Base-by-base conservation (phyloP, 768 basidiomycete genomes). In the Russula lepida region DNA sequence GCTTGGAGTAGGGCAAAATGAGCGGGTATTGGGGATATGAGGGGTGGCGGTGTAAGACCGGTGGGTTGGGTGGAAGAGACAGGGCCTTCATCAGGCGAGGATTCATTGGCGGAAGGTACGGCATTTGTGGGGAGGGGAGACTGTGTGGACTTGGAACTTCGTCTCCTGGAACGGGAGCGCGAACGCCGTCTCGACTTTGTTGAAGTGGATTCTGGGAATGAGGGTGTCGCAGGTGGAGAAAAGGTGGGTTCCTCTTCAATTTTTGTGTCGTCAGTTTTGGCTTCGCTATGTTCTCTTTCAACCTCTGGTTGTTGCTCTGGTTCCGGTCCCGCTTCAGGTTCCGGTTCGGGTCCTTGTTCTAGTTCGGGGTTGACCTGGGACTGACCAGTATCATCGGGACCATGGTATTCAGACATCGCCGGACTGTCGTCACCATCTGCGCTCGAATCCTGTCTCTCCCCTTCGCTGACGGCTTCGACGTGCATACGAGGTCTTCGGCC, bases 401-500 rank as follows among this genome's bases (percentile, higher is more conserved):
- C 57, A 4, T 63, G 64, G n/a, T 47, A 21, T 32, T 60, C 53
- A 25, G 54, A 56, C 60, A 64, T 55, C 51, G 28, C 13, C 25
- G 44, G 53, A 37, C 47, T 49, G 44, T 56, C 59, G 23, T 65
- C 65, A 21, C 51, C 50, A 39, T 59, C 54, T 19, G 41, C 57
- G 21, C 33, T 51, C 33, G 32, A 71, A 52, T 76, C 69, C 54
- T 64, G 67, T 76, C 81, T 85, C 73, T 92, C 89, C 11, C 89
- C 88, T 71, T 92, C 89, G 69, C 89, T 91, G 54, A 90, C 83
- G 21, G 84, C 86, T 66, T 89, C 89, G 66, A 82, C 77, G 68
- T 89, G 89, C 89, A 91, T 90, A 51, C 86, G 89, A 0, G 92
- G 92, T 46, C 93, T 79, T 58, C 92, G 77, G 8, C 92, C 92